phyloP scores from a whole-genome alignment of 2,329 filamentous ascomycete genomes.

The Verticillium alfalfae region DNA sequence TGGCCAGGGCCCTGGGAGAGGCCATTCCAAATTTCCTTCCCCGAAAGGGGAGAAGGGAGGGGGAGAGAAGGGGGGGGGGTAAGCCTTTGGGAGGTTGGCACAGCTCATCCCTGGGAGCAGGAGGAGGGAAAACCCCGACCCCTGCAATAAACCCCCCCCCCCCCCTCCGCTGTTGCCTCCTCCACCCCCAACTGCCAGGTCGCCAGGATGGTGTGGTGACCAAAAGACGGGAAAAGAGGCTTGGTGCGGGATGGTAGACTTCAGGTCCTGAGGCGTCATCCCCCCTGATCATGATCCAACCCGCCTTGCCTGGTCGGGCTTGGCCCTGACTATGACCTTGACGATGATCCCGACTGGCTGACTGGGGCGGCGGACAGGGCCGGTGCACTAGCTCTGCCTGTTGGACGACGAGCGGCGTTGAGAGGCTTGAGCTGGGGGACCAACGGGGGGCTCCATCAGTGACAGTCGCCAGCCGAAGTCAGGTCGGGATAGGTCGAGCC shows the following conservation, averaged over 20 bases:
- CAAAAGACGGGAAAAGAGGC: not conserved
- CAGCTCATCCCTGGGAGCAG: not conserved
- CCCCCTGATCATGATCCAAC: not conserved
- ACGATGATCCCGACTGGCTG: not conserved
- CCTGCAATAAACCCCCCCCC: not conserved
- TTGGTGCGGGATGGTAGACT: not conserved
- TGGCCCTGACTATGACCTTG: not conserved
- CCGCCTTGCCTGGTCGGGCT: not conserved
- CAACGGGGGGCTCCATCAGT: not conserved
- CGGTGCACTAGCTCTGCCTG: not conserved
- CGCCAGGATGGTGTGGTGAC: not conserved
- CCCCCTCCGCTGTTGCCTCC: not conserved
- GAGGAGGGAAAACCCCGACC: not conserved
- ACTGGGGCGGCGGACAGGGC: not conserved
- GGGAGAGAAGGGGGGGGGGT: no score
- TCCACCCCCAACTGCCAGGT: not conserved
- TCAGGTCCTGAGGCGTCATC: not conserved
- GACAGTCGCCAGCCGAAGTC: not conserved
- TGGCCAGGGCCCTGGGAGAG: not conserved
- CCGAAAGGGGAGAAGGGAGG: not conserved
- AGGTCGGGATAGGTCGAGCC: not conserved
- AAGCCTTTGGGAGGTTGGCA: no score
- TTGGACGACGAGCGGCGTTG: not conserved
- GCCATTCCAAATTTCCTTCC: no score
- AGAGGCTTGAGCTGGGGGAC: not conserved